Base-by-base conservation (phyloP, 2,329 filamentous ascomycete species). In the Hypoxylon rubiginosum region DNA sequence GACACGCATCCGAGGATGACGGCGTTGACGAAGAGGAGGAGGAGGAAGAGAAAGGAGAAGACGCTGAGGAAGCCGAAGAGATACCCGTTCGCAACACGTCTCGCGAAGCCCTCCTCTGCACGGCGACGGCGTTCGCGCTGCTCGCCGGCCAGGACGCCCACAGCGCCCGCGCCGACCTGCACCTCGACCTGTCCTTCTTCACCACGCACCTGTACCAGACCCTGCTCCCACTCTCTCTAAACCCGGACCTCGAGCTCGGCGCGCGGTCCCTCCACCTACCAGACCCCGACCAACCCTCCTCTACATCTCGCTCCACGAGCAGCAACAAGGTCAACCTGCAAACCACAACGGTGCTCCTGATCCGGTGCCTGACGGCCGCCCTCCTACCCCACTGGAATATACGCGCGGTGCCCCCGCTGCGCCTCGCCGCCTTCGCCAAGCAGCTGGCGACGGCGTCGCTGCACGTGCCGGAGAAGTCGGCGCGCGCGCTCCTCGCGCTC, bases 51-150 rank as follows among this genome's bases (percentile, higher is more conserved):
- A 78, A 82, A 3, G 82, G 83, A 1, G 82, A 82, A 1, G 83
- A 84, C 1, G 78, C 82, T 2, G 83, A 85, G 0, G 84, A 88
- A 13, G 7, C n/a, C 2, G 83, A 85, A 8, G 78, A 81, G 2
- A 68, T 78, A 1, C 77, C 83, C 11, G 77, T 83, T 41, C 90
- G 94, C 60, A 94, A 97, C 79, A 83, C 91, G 10, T 93, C 91
- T 26, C 91, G 96, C 70, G 94, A 98, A 80, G 88, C 92, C 10
- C 89, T 99, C 4, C 91, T 99, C 61, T 97, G 95, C 82, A 97
- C 94, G 62, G 94, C 97, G 74, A 99, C 96, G 0, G 96, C 97
- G 26, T 98, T 97, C 76, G 94, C 95, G n/a, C 89, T 99, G 6
- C 89, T 99, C 41, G 92, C 96, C 69, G 95, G 96, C 52, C 96